A percentile compares a stretch with the other conserved stretches of the same genome.
phyloP scores from a whole-genome alignment of 2,329 filamentous ascomycete species.

The Dryadomyces quercivorus region DNA sequence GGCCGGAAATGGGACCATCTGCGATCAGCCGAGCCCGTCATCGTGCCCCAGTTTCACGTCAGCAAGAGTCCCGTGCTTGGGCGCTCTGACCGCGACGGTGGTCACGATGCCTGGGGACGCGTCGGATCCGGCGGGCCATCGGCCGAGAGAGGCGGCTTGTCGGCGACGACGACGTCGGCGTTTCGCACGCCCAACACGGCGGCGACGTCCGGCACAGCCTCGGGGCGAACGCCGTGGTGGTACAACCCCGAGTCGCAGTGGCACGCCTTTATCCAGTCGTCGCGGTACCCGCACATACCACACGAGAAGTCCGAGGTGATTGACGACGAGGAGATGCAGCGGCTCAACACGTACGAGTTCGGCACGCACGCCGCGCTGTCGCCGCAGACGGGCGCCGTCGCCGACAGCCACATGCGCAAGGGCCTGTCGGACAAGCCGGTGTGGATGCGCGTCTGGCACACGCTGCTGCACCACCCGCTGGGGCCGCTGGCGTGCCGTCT shows the following conservation, averaged over 20 bases:
- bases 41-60: constrained; percentile 28
- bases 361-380: constrained; percentile 21
- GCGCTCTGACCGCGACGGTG: neutral
- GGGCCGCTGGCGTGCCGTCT: constrained; percentile 77
- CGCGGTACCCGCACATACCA: constrained; percentile 33
- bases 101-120: neutral
- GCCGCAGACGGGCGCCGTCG: constrained; percentile 12
- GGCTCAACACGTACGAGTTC: constrained; percentile 34
- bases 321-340: constrained; percentile 28
- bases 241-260: constrained; percentile 29
- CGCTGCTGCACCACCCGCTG: constrained; percentile 67
- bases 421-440: constrained; percentile 13
- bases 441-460: constrained; percentile 50
- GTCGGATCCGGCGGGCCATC: neutral
- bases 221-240: constrained; percentile 7
- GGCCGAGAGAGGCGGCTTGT: neutral
- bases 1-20: constrained; percentile 45
- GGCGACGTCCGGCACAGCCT: neutral
- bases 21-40: constrained; percentile 45
- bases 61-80: neutral
- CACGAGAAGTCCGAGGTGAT: constrained; percentile 37
- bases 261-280: constrained; percentile 41
- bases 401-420: constrained; percentile 25
- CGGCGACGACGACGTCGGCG: neutral
- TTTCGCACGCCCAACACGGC: neutral